Conservation (phyloP, 202 grass and related monocot genomes). For the Schoenoplectus tabernaemontani region DNA sequence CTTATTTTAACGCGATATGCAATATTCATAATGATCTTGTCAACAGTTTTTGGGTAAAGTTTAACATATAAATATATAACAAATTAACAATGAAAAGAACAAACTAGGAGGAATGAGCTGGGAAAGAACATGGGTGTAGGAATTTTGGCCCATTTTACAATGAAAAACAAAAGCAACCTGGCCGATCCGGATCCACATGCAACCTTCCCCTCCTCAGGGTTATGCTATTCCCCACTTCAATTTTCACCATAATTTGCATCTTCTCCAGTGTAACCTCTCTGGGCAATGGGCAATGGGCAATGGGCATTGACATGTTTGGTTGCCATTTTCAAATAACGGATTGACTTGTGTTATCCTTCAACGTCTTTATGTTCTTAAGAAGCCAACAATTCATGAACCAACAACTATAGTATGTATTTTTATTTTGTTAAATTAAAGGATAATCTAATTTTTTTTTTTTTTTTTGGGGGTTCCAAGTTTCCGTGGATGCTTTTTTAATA, state of each 20-base stretch:
- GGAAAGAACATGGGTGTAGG: slow-evolving; percentile 17
- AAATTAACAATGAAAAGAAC: background rate
- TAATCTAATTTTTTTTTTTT: too few species aligned
- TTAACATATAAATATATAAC: background rate
- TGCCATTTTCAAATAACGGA: too few species aligned
- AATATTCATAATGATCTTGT: background rate
- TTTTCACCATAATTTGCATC: background rate
- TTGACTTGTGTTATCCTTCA: background rate
- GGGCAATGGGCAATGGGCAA: background rate
- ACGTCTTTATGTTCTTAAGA: background rate
- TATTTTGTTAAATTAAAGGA: background rate
- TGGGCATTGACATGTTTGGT: background rate
- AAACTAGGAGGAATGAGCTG: slow-evolving; percentile 15
- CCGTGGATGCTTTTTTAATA: too few species aligned
- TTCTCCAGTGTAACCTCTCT: background rate
- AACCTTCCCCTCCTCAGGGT: background rate
- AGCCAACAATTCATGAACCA: background rate
- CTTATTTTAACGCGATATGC: background rate
- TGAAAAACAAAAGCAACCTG: slow-evolving; percentile 26
- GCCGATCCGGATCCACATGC: slow-evolving; percentile 11
- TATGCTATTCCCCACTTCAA: background rate
- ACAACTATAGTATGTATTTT: background rate
- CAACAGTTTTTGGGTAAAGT: background rate
- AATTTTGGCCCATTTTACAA: slow-evolving; percentile 22
- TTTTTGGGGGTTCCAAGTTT: too few species aligned